Percentiles rank a stretch among this genome's conserved stretches.
Evolutionary conservation across 768 basidiomycete species (phyloP).

Genomic region (Amanita phalloides): DNA sequence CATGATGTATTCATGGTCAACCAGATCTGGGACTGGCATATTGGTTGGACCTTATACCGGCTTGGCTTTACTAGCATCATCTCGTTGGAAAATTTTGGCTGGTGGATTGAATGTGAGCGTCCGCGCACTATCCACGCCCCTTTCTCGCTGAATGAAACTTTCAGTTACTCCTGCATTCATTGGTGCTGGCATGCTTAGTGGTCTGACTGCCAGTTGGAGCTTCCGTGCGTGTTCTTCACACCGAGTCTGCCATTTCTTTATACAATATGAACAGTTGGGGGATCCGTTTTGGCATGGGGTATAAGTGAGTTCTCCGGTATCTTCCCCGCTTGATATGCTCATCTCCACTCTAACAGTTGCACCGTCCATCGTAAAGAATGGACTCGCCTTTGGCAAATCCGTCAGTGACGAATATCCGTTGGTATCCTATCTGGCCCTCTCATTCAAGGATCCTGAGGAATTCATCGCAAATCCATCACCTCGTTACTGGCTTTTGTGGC

Average conservation of each 20-base stretch:
- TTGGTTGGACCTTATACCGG: slow-evolving; percentile 49
- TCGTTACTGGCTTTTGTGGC: slow-evolving; percentile 55
- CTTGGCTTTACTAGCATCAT: slow-evolving; percentile 54
- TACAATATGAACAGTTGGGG: slow-evolving; percentile 28
- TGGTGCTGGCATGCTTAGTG: slow-evolving; percentile 48
- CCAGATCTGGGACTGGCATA: slow-evolving; percentile 52
- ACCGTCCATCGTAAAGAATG: slow-evolving; percentile 40
- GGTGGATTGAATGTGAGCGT: slow-evolving; percentile 40
- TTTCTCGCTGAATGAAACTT: background rate
- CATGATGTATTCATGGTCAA: background rate
- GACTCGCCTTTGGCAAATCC: slow-evolving; percentile 33
- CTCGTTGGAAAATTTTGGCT: slow-evolving; percentile 46
- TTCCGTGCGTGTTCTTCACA: slow-evolving; percentile 30
- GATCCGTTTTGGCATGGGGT: slow-evolving; percentile 48
- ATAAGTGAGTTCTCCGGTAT: slow-evolving; percentile 27
- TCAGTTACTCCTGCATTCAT: slow-evolving; percentile 46
- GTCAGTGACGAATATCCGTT: slow-evolving; percentile 29
- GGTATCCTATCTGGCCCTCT: slow-evolving; percentile 32
- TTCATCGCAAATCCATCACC: slow-evolving; percentile 37
- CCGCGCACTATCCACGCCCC: background rate
- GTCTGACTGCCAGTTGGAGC: slow-evolving; percentile 45
- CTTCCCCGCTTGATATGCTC: background rate
- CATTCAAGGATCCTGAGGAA: slow-evolving; percentile 29
- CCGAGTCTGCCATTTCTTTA: background rate
- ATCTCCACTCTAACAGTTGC: slow-evolving; percentile 24